Conservation (phyloP, 768 basidiomycete species). For the Sutorius australiensis region DNA sequence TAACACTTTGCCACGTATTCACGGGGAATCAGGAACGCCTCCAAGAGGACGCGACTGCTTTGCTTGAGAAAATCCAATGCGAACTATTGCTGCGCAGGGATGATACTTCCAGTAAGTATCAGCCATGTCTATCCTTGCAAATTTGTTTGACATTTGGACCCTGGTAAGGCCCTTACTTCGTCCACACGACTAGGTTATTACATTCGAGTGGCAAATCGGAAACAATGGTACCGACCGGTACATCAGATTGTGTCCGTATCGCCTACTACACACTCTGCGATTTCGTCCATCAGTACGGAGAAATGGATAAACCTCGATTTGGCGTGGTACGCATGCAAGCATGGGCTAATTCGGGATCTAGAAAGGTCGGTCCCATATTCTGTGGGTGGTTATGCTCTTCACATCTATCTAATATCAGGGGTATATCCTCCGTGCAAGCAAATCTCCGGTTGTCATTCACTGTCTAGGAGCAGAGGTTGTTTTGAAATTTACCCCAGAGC, state of each 20-base stretch:
- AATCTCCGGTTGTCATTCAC: conserved; percentile 18
- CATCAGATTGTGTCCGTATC: conserved; percentile 19
- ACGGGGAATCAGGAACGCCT: conserved; percentile 42
- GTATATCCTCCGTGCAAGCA: conserved; percentile 19
- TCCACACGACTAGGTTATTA: conserved; percentile 15
- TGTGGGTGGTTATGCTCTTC: background rate
- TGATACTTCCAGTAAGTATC: conserved; percentile 19
- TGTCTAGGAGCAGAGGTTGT: conserved; percentile 26
- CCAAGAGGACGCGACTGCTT: conserved; percentile 36
- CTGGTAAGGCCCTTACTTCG: conserved; percentile 28
- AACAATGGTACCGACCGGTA: conserved; percentile 22
- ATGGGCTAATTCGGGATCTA: conserved; percentile 41
- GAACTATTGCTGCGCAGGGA: conserved; percentile 22
- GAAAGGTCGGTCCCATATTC: conserved; percentile 26
- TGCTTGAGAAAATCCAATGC: conserved; percentile 41
- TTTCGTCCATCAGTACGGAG: conserved; percentile 35
- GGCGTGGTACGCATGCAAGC: conserved; percentile 36
- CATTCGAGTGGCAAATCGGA: conserved; percentile 10
- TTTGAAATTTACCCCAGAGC: conserved; percentile 23
- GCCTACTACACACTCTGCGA: conserved; percentile 29
- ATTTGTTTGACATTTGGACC: conserved; percentile 2
- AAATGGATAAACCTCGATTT: conserved; percentile 31
- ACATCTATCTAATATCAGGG: conserved; percentile 16
- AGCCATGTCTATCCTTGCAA: background rate
- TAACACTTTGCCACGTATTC: conserved; percentile 42